A percentile compares a stretch with the other conserved stretches of the same genome.
Evolutionary conservation across 2,329 filamentous ascomycete species (phyloP).

Genomic region (Fusarium sp.): DNA sequence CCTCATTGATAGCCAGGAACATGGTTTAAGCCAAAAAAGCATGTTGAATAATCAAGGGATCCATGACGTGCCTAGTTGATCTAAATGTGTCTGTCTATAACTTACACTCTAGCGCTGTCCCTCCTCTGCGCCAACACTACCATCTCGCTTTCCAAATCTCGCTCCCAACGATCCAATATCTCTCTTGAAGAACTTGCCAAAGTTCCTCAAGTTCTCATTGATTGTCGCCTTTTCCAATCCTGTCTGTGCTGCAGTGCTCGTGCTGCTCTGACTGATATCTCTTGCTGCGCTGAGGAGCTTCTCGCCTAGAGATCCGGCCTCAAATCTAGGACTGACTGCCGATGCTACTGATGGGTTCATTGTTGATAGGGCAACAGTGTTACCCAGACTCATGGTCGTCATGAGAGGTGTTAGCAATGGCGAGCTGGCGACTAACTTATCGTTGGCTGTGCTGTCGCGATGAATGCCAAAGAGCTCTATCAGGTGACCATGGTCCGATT

Average conservation of each 20-base stretch:
- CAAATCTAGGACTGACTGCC: conserved; percentile 70
- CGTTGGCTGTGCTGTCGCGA: conserved; percentile 79
- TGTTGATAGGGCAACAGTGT: conserved; percentile 52
- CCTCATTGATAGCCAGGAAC: conserved; percentile 33
- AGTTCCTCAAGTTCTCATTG: conserved; percentile 94
- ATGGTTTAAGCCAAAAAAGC: conserved; percentile 5
- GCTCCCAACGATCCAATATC: conserved; percentile 83
- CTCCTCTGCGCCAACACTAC: conserved; percentile 52
- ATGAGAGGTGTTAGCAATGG: conserved; percentile 78
- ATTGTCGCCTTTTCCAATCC: conserved; percentile 74
- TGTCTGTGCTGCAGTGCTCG: conserved; percentile 52
- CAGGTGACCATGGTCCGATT: conserved; percentile 83
- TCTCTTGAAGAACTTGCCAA: conserved; percentile 94
- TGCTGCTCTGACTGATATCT: conserved; percentile 76
- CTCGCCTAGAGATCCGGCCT: conserved; percentile 84
- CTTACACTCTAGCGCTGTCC: conserved; percentile 33
- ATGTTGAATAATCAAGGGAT: conserved; percentile 1
- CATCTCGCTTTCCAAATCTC: conserved; percentile 75
- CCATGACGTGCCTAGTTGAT: conserved; percentile 5
- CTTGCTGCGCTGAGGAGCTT: conserved; percentile 89
- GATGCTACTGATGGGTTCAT: conserved; percentile 60
- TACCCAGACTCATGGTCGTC: conserved; percentile 56
- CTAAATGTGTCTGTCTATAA: not conserved
- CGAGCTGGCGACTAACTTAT: conserved; percentile 76
- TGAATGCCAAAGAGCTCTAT: conserved; percentile 87